Percentiles rank a stretch among this genome's conserved stretches.
Conservation (phyloP, 2,329 filamentous ascomycete genomes). For the Ophiostoma fasciatum region DNA sequence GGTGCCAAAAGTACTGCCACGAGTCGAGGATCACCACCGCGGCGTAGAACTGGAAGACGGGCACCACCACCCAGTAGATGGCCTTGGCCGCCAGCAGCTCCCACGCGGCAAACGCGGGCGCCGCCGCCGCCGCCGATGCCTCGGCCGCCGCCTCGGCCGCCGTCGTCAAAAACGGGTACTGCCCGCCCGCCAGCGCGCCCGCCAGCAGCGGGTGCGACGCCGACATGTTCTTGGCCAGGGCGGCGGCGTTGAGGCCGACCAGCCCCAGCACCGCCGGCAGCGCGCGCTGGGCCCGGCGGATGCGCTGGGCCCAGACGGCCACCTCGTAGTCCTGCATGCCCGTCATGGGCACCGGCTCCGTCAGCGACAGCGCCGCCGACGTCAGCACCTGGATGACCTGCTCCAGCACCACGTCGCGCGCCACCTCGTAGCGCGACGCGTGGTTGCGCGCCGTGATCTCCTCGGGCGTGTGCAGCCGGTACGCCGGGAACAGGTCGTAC, state of each 20-base stretch:
- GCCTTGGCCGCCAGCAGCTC: constrained; percentile 59
- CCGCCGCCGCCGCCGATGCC: constrained; percentile 31
- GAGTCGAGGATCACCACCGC: constrained; percentile 74
- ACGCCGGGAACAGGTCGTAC: constrained; percentile 74
- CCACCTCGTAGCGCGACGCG: constrained; percentile 69
- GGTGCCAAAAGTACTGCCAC: constrained; percentile 97
- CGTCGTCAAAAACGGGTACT: constrained; percentile 58
- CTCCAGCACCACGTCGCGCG: constrained; percentile 82
- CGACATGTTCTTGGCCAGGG: constrained; percentile 62
- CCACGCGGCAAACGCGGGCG: constrained; percentile 70
- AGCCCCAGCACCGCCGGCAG: constrained; percentile 56
- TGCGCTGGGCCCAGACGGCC: constrained; percentile 73
- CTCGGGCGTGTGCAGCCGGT: constrained; percentile 86
- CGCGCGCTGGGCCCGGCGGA: constrained; percentile 65
- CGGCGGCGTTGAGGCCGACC: constrained; percentile 61
- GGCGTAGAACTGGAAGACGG: constrained; percentile 59
- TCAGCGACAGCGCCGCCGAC: constrained; percentile 49
- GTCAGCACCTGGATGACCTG: constrained; percentile 76
- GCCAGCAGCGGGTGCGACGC: constrained; percentile 59
- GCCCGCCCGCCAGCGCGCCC: constrained; percentile 62
- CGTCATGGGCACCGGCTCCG: constrained; percentile 57
- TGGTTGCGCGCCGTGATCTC: constrained; percentile 81
- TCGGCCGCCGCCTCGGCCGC: not conserved
- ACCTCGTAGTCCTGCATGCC: constrained; percentile 78
- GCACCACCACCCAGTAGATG: constrained; percentile 68